A percentile compares a stretch with the other conserved stretches of the same genome.
These are phyloP conservation scores for Chlamydomonas sp. DNA, from an alignment of 139 green algal genomes.

Conservation along the genomic window DNA sequence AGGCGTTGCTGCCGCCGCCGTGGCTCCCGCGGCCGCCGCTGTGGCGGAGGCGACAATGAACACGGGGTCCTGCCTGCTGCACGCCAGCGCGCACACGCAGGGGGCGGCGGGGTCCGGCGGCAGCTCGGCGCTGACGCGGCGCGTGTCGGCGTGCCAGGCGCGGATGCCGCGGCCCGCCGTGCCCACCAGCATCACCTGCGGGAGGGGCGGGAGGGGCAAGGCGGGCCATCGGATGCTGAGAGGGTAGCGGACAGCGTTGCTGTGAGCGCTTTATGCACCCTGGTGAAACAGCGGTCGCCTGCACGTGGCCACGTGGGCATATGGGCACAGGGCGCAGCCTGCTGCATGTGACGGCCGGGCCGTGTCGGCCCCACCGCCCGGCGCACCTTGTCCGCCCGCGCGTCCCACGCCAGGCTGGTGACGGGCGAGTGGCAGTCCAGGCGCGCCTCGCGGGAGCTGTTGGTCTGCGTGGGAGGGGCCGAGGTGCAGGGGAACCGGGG, in stretches of 20 bases:
- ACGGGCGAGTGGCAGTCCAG: constrained; percentile 49
- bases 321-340: no score
- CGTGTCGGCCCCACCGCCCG: neutral
- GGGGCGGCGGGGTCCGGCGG: constrained; percentile 28
- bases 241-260: neutral
- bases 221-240: neutral
- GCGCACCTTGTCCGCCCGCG: constrained; percentile 53
- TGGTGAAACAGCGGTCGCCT: no score
- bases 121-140: constrained; percentile 48
- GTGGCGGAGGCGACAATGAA: constrained; percentile 39
- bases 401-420: constrained; percentile 54
- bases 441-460: constrained; percentile 22
- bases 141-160: constrained; percentile 64
- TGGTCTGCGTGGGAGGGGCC: no score
- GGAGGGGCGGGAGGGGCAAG: neutral
- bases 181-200: constrained; percentile 57
- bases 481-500: no score
- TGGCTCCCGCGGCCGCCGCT: constrained; percentile 5
- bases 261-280: neutral
- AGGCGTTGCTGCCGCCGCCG: neutral
- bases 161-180: constrained; percentile 38
- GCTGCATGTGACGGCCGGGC: no score
- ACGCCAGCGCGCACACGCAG: constrained; percentile 2
- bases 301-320: no score
- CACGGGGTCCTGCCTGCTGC: constrained; percentile 23